Percentiles rank a stretch among this genome's conserved stretches.
These are phyloP conservation scores for Mentha longifolia DNA, from an alignment of 257 asterid species.

Conservation along the genomic window DNA sequence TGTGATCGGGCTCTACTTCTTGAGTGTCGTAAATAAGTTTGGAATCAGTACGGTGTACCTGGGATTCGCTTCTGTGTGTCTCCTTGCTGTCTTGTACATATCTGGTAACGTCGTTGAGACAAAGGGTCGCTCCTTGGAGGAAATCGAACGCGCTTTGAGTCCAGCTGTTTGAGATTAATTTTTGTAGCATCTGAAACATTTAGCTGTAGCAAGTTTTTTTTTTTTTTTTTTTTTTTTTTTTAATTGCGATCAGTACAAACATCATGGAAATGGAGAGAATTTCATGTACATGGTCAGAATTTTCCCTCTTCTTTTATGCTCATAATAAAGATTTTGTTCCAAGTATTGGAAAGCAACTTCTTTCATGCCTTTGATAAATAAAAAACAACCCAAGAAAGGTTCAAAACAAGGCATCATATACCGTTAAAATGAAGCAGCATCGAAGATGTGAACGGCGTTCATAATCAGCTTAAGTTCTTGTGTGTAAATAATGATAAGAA, in stretches of 20 bases:
- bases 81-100: conserved; percentile 78
- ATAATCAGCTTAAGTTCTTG: neutral
- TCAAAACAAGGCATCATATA: neutral
- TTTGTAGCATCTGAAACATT: neutral
- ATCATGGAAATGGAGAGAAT: neutral
- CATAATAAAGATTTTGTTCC: no score
- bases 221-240: neutral
- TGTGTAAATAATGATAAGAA: neutral
- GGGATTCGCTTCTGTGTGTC: conserved; percentile 79
- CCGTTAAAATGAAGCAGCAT: neutral
- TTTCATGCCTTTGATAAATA: no score
- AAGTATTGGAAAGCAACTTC: no score
- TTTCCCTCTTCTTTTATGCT: no score
- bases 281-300: conserved; percentile 16
- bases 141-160: conserved; percentile 75
- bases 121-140: conserved; percentile 92
- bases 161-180: conserved; percentile 51
- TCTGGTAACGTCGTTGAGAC: conserved; percentile 84
- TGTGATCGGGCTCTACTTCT: conserved; percentile 84
- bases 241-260: neutral
- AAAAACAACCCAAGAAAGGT: no score
- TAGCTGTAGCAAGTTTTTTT: neutral
- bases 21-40: conserved; percentile 80
- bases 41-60: conserved; percentile 90
- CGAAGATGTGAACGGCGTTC: neutral